Percentiles rank a stretch among this genome's conserved stretches.
Evolutionary conservation across 305 asterid species (phyloP).

Genomic region (Nicotiana rustica): DNA sequence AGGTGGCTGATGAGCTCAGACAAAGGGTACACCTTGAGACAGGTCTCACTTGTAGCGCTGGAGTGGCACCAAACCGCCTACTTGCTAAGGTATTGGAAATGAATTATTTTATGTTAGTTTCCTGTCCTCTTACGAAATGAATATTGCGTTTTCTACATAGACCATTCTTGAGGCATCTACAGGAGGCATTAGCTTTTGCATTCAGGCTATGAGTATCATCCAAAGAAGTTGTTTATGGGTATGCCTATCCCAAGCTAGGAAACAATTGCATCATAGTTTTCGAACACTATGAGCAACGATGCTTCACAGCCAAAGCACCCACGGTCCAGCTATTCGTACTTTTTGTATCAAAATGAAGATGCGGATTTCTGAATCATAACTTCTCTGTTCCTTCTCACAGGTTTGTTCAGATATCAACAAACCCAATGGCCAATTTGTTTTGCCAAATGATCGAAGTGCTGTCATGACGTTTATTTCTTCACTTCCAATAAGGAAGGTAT

Average conservation of each 20-base stretch:
- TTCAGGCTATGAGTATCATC: neutral
- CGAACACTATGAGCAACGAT: slow-evolving; percentile 58
- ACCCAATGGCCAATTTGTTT: slow-evolving; percentile 93
- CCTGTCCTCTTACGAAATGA: slow-evolving; percentile 28
- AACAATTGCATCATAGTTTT: slow-evolving; percentile 73
- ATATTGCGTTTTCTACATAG: neutral
- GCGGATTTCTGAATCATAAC: neutral
- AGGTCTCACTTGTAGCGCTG: slow-evolving; percentile 98
- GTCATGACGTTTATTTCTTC: slow-evolving; percentile 88
- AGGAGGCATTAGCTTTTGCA: slow-evolving; percentile 27
- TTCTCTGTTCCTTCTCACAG: slow-evolving; percentile 50
- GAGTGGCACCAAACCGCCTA: slow-evolving; percentile 88
- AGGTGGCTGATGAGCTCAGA: slow-evolving; percentile 95
- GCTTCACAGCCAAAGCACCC: no score
- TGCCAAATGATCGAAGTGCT: slow-evolving; percentile 84
- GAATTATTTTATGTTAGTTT: slow-evolving; percentile 23
- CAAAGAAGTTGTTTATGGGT: no score
- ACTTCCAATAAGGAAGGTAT: slow-evolving; percentile 94
- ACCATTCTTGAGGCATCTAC: neutral
- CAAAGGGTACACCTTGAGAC: slow-evolving; percentile 71
- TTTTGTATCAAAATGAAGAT: slow-evolving; percentile 4
- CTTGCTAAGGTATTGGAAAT: slow-evolving; percentile 83
- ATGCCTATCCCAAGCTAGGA: slow-evolving; percentile 87
- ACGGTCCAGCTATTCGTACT: neutral
- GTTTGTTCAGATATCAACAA: slow-evolving; percentile 96